A percentile compares a stretch with the other conserved stretches of the same genome.
Conservation (phyloP, 139 green algal genomes). For the Haematococcus lacustris region DNA sequence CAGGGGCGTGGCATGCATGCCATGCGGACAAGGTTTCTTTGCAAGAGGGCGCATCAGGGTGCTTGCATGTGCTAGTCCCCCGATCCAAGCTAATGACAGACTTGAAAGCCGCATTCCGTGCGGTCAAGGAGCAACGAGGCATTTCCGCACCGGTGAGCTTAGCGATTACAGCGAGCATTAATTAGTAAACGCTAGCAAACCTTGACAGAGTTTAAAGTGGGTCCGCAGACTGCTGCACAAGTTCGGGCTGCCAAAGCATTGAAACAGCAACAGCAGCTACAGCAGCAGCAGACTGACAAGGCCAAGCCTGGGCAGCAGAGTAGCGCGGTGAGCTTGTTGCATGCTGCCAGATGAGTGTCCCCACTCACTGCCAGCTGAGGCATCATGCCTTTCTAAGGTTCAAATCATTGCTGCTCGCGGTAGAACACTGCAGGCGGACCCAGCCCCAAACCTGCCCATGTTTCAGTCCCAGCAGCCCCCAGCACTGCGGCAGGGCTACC, state of each 20-base stretch:
- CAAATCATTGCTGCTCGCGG: too few species aligned
- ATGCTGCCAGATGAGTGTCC: too few species aligned
- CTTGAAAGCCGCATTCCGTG: constrained; percentile 2
- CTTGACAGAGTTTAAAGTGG: not conserved
- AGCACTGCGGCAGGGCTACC: not conserved
- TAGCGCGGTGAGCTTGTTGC: too few species aligned
- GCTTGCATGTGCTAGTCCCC: too few species aligned
- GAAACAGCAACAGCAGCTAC: not conserved
- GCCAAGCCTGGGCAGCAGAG: too few species aligned
- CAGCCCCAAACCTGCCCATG: too few species aligned
- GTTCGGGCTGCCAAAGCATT: not conserved
- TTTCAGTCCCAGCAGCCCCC: not conserved
- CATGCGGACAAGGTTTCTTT: too few species aligned
- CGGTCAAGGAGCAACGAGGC: constrained; percentile 8
- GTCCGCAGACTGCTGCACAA: constrained; percentile 2
- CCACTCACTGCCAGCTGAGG: too few species aligned
- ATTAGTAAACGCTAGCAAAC: not conserved
- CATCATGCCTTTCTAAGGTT: too few species aligned
- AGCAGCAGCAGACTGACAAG: not conserved
- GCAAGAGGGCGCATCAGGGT: too few species aligned
- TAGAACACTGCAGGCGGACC: too few species aligned
- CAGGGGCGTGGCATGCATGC: too few species aligned
- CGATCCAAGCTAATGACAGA: constrained; percentile 5
- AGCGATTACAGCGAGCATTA: not conserved
- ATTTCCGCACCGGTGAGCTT: not conserved